phyloP scores from a whole-genome alignment of 352 stramenopile species.

The Phytophthora ohioensis region DNA sequence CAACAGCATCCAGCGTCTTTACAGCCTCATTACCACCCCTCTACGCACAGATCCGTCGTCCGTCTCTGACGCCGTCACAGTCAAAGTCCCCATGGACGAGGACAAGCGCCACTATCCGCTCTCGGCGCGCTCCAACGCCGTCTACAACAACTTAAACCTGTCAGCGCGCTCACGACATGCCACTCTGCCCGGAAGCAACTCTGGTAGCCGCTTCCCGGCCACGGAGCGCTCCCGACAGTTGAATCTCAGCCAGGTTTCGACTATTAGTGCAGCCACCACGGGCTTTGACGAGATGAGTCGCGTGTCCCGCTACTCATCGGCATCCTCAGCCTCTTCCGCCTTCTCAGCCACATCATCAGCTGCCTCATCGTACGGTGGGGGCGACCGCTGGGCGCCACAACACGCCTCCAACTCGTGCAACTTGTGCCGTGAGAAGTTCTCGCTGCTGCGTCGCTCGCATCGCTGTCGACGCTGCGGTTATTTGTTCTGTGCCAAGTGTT shows the following conservation, averaged over 20 bases:
- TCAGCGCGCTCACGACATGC: constrained; percentile 31
- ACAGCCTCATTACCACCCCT: neutral
- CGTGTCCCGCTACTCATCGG: constrained; percentile 67
- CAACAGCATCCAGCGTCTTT: constrained; percentile 23
- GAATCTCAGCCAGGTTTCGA: constrained; percentile 56
- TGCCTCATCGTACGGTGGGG: constrained; percentile 43
- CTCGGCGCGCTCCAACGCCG: constrained; percentile 35
- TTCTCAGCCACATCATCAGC: constrained; percentile 42
- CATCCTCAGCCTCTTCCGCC: constrained; percentile 46
- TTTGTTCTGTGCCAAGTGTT: constrained; percentile 87
- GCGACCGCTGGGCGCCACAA: constrained; percentile 75
- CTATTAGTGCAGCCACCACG: constrained; percentile 23
- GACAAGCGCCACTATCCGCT: constrained; percentile 42
- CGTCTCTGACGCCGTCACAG: constrained; percentile 14
- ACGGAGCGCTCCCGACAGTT: constrained; percentile 55
- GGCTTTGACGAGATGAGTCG: constrained; percentile 63
- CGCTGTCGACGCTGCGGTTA: constrained; percentile 84
- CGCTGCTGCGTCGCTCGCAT: constrained; percentile 81
- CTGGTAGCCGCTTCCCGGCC: constrained; percentile 34
- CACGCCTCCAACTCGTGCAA: constrained; percentile 79
- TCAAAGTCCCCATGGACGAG: constrained; percentile 40
- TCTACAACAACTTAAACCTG: constrained; percentile 42
- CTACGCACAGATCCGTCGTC: constrained; percentile 3
- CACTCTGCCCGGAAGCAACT: neutral
- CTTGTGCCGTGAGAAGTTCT: constrained; percentile 85